Evolutionary conservation across 371 early-diverging fungal genomes (phyloP).

Genomic region (Apophysomyces ossiformis): DNA sequence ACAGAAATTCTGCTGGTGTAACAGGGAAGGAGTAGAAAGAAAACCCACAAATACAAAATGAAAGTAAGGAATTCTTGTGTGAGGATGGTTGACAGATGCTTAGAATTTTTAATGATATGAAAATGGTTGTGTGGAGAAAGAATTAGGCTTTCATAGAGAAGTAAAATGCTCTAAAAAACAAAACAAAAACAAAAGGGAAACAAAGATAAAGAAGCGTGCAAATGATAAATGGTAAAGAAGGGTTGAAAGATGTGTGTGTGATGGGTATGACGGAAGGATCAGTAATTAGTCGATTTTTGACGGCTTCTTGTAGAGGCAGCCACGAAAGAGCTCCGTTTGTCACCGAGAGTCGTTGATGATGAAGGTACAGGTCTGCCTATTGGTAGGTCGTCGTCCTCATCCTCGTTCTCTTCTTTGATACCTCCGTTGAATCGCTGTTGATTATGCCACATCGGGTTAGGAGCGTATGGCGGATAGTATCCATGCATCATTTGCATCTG

Average conservation of each 20-base stretch:
- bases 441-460: constrained; percentile 29
- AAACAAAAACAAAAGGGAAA: not conserved
- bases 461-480: constrained; percentile 38
- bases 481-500: constrained; percentile 45
- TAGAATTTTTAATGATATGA: no score
- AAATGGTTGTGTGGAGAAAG: no score
- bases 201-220: not conserved
- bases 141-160: no score
- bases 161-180: no score
- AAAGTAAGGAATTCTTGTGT: no score
- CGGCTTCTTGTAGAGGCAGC: not conserved
- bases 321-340: not conserved
- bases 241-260: not conserved
- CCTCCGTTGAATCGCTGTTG: not conserved
- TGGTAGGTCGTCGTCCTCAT: constrained; percentile 44
- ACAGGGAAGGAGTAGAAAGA: no score
- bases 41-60: no score
- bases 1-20: no score
- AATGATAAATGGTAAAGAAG: not conserved
- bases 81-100: no score
- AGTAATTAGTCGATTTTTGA: constrained; percentile 11
- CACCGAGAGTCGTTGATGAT: not conserved
- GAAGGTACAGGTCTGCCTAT: constrained; percentile 7
- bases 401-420: constrained; percentile 27
- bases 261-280: not conserved